phyloP scores from a whole-genome alignment of 108 stramenopile genomes.

The Skeletonema marinoi region DNA sequence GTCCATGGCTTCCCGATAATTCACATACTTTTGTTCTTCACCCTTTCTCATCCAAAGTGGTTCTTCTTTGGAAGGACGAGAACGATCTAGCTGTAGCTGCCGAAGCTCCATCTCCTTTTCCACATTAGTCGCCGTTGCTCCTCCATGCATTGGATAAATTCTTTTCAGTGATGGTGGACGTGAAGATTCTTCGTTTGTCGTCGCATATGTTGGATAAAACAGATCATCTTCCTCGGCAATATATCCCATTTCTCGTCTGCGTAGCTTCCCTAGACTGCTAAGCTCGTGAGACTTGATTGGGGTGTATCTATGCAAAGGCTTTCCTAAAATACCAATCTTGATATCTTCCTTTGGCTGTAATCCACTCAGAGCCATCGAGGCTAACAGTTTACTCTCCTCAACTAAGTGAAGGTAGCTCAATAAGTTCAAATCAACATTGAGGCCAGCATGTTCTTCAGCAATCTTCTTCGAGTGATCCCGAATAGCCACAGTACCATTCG shows the following conservation, averaged over 20 bases:
- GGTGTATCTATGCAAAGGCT: conserved; percentile 77
- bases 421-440: conserved; percentile 42
- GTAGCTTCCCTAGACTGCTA: conserved; percentile 58
- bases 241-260: conserved; percentile 57
- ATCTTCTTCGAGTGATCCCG: conserved; percentile 55
- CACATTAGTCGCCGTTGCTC: background rate
- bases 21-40: conserved; percentile 39
- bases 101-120: conserved; percentile 19
- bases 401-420: conserved; percentile 61
- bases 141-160: conserved; percentile 49
- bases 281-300: conserved; percentile 57
- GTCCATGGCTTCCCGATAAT: conserved; percentile 22
- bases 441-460: conserved; percentile 11
- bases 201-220: conserved; percentile 40
- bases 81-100: conserved; percentile 62
- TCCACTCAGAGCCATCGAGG: conserved; percentile 53
- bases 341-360: conserved; percentile 6
- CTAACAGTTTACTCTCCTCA: conserved; percentile 65
- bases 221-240: conserved; percentile 72
- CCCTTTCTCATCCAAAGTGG: conserved; percentile 78
- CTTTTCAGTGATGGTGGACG: conserved; percentile 50
- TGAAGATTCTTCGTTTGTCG: conserved; percentile 12
- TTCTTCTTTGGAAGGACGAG: conserved; percentile 85
- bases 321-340: conserved; percentile 7
- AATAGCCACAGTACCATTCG: conserved; percentile 69